Evolutionary conservation across 2,329 filamentous ascomycete species (phyloP), one percentile per base, ranked within the genome.

Genomic region (Tolypocladium ophioglossoides): DNA sequence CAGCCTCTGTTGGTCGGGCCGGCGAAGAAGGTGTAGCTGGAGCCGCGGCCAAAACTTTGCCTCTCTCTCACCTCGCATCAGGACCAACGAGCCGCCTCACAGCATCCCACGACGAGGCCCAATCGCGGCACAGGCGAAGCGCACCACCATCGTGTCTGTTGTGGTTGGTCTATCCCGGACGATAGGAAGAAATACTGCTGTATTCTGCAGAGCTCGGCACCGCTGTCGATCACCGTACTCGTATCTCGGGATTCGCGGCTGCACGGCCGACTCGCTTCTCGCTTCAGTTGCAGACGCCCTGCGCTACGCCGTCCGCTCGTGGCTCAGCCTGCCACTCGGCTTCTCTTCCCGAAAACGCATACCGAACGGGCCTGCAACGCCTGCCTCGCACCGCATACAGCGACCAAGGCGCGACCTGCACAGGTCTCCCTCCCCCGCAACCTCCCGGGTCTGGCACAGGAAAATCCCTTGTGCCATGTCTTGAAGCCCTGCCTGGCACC

Each of bases 401-500:
- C n/a, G n/a, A n/a, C n/a, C n/a, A n/a, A n/a, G n/a, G n/a, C n/a
- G n/a, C n/a, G 24, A 46, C 41, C 38, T 20, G 38, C n/a, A 40
- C 38, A 40, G 38, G 38, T 20, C 20, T 12, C 39, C 20, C 18
- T 44, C 39, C 51, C 47, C 47, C 48, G 54, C 56, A 55, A 32
- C 54, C 30, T 54, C 4, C 55, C 44, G 49, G 49, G 55, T 49
- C 44, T n/a, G 44, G 52, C 50, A 50, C 52, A 38, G 55, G 49
- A 22, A 52, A 34, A 12, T 57, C 30, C 39, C 46, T 52, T 35
- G 44, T 40, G 52, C 52, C 54, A 56, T 57, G 56, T 54, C 54
- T 52, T 57, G 52, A 54, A 44, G n/a, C 39, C n/a, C 34, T 20
- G 37, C 40, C 49, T 46, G 30, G 58, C 61, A 57, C 47, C 53